phyloP scores from a whole-genome alignment of 805 yeast genomes.

The Barnettozyma salicaria region DNA sequence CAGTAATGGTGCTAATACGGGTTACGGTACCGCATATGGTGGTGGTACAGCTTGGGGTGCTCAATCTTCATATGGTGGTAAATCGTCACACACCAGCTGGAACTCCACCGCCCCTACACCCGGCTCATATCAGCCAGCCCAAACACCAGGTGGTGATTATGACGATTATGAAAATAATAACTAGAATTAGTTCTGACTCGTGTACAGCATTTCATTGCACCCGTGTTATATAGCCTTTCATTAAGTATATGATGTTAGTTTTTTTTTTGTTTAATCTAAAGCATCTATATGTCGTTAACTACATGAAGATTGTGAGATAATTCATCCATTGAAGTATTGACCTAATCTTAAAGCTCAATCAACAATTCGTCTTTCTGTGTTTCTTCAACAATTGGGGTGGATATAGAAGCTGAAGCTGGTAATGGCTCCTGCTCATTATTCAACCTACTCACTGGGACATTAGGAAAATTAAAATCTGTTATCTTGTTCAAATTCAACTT shows the following conservation, averaged over 20 bases:
- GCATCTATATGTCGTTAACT: too few species aligned
- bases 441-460: constrained; percentile 32
- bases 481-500: constrained; percentile 14
- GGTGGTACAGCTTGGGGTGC: constrained; percentile 35
- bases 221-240: too few species aligned
- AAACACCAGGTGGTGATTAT: constrained; percentile 35
- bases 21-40: constrained; percentile 27
- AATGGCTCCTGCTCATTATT: constrained; percentile 2
- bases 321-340: too few species aligned
- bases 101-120: constrained; percentile 32
- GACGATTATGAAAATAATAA: constrained; percentile 9
- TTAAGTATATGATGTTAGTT: too few species aligned
- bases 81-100: constrained; percentile 24
- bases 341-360: too few species aligned
- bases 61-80: constrained; percentile 34
- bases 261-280: too few species aligned
- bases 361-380: neutral
- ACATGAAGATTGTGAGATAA: too few species aligned
- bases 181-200: too few species aligned
- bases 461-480: constrained; percentile 36
- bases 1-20: constrained; percentile 24
- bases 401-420: too few species aligned
- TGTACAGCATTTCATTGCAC: too few species aligned
- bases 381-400: too few species aligned
- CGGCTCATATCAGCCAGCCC: constrained; percentile 29